Base-by-base conservation (phyloP, 1,284 basidiomycete species). In the Pterula multifida region DNA sequence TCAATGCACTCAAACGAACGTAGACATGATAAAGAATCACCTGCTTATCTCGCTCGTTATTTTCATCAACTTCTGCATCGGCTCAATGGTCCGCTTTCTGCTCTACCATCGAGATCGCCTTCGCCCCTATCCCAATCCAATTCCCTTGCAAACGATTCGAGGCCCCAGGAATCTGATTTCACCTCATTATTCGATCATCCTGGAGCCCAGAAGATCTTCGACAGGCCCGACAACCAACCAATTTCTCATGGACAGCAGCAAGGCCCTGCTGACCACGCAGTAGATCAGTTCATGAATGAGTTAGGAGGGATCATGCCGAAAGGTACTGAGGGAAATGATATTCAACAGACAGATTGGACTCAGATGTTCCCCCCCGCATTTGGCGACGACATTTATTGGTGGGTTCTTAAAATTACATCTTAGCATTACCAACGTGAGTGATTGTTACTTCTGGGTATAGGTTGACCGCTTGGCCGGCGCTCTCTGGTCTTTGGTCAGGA, bases 341-440 rank as follows among this genome's bases (percentile, higher is more conserved):
- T 32, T 32, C 39, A 22, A 17, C n/a, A 42, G 39, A 22, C 13
- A 17, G 13, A 22, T n/a, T n/a, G 39, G 39, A 42, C 4, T 42
- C 21, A 17, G 39, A 42, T 42, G 39, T 42, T 42, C 17, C n/a
- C 13, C 9, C 39, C 39, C 19, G 21, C 39, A 17, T 22, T 42
- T n/a, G 39, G 39, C 9, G 39, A 42, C 19, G 39, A 42, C 19
- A 42, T 42, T 19, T 42, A 42, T 42, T 42, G 39, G 39, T 42
- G 39, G 9, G 39, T 19, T n/a, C n/a, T n/a, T n/a, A n/a, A n/a
- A n/a, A n/a, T n/a, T n/a, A n/a, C n/a, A n/a, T n/a, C n/a, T n/a
- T n/a, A n/a, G n/a, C n/a, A n/a, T n/a, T n/a, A n/a, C n/a, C n/a
- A n/a, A n/a, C n/a, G n/a, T n/a, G n/a, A n/a, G n/a, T 42, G 39